Percentiles rank a stretch among this genome's conserved stretches.
Evolutionary conservation across 345 rosid genomes (phyloP).

Genomic region (Boechera retrofracta): DNA sequence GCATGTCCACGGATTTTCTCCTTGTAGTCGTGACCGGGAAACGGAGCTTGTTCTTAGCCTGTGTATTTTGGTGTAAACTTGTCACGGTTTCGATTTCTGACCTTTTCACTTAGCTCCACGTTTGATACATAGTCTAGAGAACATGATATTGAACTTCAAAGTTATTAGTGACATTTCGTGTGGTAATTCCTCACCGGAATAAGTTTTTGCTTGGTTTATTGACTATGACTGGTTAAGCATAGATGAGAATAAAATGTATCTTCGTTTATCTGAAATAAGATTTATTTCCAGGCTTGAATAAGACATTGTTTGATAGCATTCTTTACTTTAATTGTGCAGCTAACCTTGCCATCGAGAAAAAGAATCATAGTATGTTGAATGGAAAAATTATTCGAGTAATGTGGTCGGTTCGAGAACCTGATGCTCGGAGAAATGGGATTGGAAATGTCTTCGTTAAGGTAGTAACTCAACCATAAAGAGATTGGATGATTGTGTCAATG

Average conservation of each 20-base stretch:
- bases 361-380: slow-evolving; percentile 60
- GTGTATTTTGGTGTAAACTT: neutral
- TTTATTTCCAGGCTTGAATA: neutral
- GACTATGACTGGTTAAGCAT: neutral
- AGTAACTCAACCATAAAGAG: neutral
- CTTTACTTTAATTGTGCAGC: slow-evolving; percentile 51
- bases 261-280: too few relatives aligned
- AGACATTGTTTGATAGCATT: neutral
- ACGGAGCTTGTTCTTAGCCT: neutral
- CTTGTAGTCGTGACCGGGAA: neutral
- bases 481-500: neutral
- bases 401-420: slow-evolving; percentile 76
- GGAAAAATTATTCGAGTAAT: slow-evolving; percentile 72
- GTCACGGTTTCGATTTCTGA: neutral
- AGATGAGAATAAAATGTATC: too few relatives aligned
- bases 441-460: slow-evolving; percentile 88
- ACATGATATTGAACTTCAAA: neutral
- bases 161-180: neutral
- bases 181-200: neutral
- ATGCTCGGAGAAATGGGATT: slow-evolving; percentile 68
- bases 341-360: slow-evolving; percentile 59
- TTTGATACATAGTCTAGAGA: neutral
- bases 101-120: neutral
- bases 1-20: neutral
- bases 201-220: neutral